Conservation (phyloP, 1,284 basidiomycete genomes). For the Ceratobasidium sp. region DNA sequence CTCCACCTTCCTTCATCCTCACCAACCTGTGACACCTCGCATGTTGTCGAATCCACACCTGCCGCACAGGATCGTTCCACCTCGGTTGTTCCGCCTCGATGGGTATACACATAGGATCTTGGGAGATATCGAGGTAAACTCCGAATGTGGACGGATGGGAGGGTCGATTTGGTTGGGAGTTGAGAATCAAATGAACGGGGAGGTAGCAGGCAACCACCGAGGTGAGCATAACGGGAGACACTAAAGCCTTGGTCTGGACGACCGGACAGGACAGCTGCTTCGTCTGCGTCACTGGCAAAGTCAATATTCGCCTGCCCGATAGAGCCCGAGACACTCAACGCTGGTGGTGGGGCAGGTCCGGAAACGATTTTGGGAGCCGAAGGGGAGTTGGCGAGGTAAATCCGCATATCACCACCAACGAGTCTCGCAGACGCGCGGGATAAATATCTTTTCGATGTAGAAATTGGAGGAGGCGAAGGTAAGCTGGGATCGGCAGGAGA, state of each 20-base stretch:
- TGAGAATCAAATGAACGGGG: background rate
- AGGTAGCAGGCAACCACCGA: background rate
- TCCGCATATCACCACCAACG: slow-evolving; percentile 21
- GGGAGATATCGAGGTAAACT: background rate
- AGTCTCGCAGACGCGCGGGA: slow-evolving; percentile 9
- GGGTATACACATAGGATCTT: slow-evolving; percentile 48
- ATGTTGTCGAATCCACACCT: slow-evolving; percentile 49
- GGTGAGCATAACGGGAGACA: background rate
- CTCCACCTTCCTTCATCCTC: slow-evolving; percentile 13
- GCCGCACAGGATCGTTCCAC: slow-evolving; percentile 48
- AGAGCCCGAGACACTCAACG: background rate
- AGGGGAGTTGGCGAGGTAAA: slow-evolving; percentile 38
- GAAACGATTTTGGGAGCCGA: slow-evolving; percentile 30
- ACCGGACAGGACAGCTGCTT: background rate
- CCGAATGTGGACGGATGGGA: background rate
- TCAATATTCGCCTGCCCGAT: background rate
- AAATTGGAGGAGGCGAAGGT: background rate
- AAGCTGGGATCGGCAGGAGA: background rate
- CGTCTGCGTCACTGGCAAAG: slow-evolving; percentile 10
- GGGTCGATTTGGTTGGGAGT: background rate
- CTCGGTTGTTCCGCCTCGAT: slow-evolving; percentile 47
- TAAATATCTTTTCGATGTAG: background rate
- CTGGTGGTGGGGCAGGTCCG: background rate
- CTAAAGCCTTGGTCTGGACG: background rate
- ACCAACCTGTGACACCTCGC: slow-evolving; percentile 46